Base-by-base conservation (phyloP, 331 rosid genomes). In the Cucumis variabilis region DNA sequence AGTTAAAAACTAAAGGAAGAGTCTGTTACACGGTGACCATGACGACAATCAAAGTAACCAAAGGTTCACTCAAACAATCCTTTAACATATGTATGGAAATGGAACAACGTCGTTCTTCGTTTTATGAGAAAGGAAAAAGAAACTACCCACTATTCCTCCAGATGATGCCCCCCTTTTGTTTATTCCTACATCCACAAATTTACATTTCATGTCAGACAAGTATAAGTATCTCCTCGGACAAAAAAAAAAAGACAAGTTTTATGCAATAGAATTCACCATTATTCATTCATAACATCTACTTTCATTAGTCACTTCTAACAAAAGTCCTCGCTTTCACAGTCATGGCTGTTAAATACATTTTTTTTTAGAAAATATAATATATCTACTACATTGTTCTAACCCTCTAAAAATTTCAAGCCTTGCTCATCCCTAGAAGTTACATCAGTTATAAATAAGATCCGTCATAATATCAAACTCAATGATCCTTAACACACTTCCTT, bases 181-280 rank as follows among this genome's bases (percentile, higher is more conserved):
- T 37, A 82, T 11, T 82, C 86, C 86, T 82, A 74, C 86, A 62
- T 28, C 71, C 85, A 60, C 53, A 82, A 28, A 41, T 12, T 28
- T 19, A 82, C 13, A 25, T 24, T 58, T 30, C 70, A 58, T 81
- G 19, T 81, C 48, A 81, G 70, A 81, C 17, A 81, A 55, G 6
- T 3, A 78, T 78, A n/a, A 77, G 23, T 25, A 27, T 71, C 60
- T 44, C 63, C 30, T 23, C 63, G 13, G 63, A 13, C 33, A 77
- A 24, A 50, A 77, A 24, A 50, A 1, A 27, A 58, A 80, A 37
- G 2, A 41, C 83, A 82, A 28, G 33, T 7, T 60, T 53, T 55
- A 5, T 1, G 69, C 68, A 55, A 27, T 27, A 27, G 41, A 80
- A 28, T 51, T 25, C 84, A 55, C 25, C 68, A 15, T 30, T 11